A percentile compares a stretch with the other conserved stretches of the same genome.
phyloP scores from a whole-genome alignment of 2,329 filamentous ascomycete species.

The Phialocephala sp. region DNA sequence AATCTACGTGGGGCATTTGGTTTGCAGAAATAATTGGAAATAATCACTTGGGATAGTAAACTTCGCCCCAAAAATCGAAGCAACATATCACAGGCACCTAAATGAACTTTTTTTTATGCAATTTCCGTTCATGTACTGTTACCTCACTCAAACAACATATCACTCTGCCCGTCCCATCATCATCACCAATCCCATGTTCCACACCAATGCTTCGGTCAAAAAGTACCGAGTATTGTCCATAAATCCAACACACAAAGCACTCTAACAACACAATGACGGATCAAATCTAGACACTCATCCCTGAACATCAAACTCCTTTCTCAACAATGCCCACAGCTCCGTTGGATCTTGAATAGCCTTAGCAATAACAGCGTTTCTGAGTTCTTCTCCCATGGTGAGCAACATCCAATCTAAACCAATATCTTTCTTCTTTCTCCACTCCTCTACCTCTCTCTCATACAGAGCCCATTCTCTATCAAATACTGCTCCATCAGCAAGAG shows the following conservation, averaged over 20 bases:
- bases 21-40: too few species aligned
- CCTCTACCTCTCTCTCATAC: neutral
- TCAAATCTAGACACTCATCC: neutral
- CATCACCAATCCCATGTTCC: neutral
- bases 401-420: neutral
- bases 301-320: slow-evolving; percentile 1
- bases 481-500: neutral
- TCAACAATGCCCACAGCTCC: neutral
- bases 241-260: neutral
- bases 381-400: neutral
- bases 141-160: slow-evolving; percentile 4
- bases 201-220: neutral
- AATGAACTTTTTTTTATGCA: neutral
- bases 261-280: neutral
- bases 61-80: too few species aligned
- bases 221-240: too few species aligned
- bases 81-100: too few species aligned
- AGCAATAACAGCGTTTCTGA: neutral
- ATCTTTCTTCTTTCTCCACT: neutral
- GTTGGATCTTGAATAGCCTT: neutral
- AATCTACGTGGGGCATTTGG: too few species aligned
- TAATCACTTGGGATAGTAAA: too few species aligned
- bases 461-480: neutral
- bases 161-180: neutral
- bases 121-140: neutral